phyloP scores from a whole-genome alignment of 1,284 basidiomycete genomes.

The Rhodotorula sp. region DNA sequence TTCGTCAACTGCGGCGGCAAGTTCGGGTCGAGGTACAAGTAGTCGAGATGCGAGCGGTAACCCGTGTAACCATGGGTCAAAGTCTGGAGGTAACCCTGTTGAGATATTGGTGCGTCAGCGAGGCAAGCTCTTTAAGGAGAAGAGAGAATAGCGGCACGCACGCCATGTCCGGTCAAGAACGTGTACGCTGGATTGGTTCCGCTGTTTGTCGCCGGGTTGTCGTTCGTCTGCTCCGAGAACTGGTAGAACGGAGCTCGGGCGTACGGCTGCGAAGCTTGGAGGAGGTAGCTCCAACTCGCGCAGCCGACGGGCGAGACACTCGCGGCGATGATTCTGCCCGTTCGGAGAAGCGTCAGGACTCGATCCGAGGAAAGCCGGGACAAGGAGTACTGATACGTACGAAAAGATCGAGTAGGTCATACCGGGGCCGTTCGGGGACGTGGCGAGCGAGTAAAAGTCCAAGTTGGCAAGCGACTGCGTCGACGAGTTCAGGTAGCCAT shows the following conservation, averaged over 20 bases:
- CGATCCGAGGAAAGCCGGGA: neutral
- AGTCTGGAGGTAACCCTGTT: conserved; percentile 15
- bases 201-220: conserved; percentile 36
- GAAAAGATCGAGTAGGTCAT: conserved; percentile 44
- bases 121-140: neutral
- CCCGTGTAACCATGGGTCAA: conserved; percentile 45
- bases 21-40: conserved; percentile 42
- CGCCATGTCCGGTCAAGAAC: conserved; percentile 37
- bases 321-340: conserved; percentile 32
- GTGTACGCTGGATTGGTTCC: conserved; percentile 44
- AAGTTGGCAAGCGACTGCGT: conserved; percentile 28
- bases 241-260: conserved; percentile 42
- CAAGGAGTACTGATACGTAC: neutral
- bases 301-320: conserved; percentile 41
- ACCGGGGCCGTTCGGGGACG: conserved; percentile 38
- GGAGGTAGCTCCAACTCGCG: conserved; percentile 42
- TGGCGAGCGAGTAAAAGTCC: conserved; percentile 41
- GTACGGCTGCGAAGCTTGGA: conserved; percentile 41
- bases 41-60: conserved; percentile 36
- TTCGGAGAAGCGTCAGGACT: neutral
- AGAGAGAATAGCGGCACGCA: conserved; percentile 9
- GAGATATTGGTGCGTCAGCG: neutral
- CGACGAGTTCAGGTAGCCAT: conserved; percentile 33
- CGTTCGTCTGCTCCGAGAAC: conserved; percentile 36
- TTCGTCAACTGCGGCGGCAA: conserved; percentile 42